Conservation (phyloP, 2,329 filamentous ascomycete species). For the Akanthomyces uredinophilus region DNA sequence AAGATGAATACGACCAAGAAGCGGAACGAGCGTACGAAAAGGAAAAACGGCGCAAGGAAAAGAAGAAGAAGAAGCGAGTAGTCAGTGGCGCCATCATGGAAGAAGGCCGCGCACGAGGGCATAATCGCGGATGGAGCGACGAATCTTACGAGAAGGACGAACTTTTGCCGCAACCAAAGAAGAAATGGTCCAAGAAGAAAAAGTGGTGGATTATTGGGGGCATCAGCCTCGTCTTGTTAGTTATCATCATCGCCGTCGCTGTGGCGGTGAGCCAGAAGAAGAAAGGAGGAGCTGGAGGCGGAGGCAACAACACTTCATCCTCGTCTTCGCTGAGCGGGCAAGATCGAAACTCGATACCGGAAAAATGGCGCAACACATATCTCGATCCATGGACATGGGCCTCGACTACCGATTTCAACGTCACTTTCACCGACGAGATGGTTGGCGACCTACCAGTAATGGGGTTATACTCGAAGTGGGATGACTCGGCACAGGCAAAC, state of each 20-base stretch:
- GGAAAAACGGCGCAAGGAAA: constrained; percentile 32
- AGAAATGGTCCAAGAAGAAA: constrained; percentile 54
- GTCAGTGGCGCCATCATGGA: constrained; percentile 67
- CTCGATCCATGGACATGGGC: constrained; percentile 91
- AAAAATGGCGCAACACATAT: constrained; percentile 65
- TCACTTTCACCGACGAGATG: constrained; percentile 81
- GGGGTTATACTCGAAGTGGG: constrained; percentile 79
- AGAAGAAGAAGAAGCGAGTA: constrained; percentile 51
- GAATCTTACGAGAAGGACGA: constrained; percentile 47
- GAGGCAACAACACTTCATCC: constrained; percentile 22
- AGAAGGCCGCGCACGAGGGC: constrained; percentile 47
- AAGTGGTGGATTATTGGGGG: constrained; percentile 59
- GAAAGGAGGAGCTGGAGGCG: constrained; percentile 21
- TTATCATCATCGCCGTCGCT: constrained; percentile 60
- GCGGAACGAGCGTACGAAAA: constrained; percentile 20
- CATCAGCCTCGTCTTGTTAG: constrained; percentile 48
- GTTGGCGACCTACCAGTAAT: constrained; percentile 88
- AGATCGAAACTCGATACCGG: constrained; percentile 54
- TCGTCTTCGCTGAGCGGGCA: constrained; percentile 43
- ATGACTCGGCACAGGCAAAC: constrained; percentile 76
- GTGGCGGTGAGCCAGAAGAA: constrained; percentile 63
- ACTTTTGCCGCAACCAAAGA: constrained; percentile 37
- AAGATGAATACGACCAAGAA: constrained; percentile 15
- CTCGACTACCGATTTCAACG: constrained; percentile 85
- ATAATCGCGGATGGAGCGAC: constrained; percentile 34